Conservation (phyloP, 805 yeast species). For the Wickerhamiella alocasiicola region DNA sequence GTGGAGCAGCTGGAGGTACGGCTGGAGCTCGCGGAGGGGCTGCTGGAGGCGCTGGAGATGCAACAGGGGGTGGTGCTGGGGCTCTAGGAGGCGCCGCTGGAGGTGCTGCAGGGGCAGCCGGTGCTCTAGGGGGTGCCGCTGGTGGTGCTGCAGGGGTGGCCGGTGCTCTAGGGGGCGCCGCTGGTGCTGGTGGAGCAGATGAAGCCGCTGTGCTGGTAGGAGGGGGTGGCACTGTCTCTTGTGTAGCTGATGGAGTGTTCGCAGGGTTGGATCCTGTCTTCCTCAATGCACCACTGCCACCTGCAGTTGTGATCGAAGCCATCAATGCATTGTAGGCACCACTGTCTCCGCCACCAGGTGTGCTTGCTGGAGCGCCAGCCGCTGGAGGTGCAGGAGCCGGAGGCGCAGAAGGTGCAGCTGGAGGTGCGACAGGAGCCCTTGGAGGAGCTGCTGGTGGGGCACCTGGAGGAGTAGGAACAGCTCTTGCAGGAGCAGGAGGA, state of each 20-base stretch:
- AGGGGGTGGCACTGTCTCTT: not conserved
- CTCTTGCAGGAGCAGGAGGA: slow-evolving; percentile 12
- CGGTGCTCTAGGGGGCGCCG: not conserved
- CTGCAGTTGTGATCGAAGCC: slow-evolving; percentile 61
- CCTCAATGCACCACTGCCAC: slow-evolving; percentile 1
- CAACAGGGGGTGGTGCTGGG: not conserved
- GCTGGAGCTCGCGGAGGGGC: slow-evolving; percentile 11
- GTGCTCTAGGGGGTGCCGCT: not conserved
- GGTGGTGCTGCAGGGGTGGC: slow-evolving; percentile 3
- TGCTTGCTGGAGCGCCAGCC: slow-evolving; percentile 15
- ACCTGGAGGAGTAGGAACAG: slow-evolving; percentile 21
- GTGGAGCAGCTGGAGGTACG: slow-evolving; percentile 3
- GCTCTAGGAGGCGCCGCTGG: slow-evolving; percentile 1
- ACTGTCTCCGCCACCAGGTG: slow-evolving; percentile 13
- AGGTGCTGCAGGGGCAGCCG: not conserved
- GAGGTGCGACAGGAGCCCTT: slow-evolving; percentile 20
- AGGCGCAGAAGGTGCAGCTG: slow-evolving; percentile 26
- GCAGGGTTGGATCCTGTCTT: slow-evolving; percentile 7
- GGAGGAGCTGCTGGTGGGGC: slow-evolving; percentile 18
- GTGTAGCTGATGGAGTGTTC: not conserved
- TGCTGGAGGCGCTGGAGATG: slow-evolving; percentile 1
- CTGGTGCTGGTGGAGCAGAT: not conserved
- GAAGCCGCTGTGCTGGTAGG: not conserved
- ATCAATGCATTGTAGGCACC: slow-evolving; percentile 36
- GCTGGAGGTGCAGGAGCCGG: slow-evolving; percentile 17